Evolutionary conservation across 1,284 basidiomycete genomes (phyloP).

Genomic region (Phenoliferia sp.): DNA sequence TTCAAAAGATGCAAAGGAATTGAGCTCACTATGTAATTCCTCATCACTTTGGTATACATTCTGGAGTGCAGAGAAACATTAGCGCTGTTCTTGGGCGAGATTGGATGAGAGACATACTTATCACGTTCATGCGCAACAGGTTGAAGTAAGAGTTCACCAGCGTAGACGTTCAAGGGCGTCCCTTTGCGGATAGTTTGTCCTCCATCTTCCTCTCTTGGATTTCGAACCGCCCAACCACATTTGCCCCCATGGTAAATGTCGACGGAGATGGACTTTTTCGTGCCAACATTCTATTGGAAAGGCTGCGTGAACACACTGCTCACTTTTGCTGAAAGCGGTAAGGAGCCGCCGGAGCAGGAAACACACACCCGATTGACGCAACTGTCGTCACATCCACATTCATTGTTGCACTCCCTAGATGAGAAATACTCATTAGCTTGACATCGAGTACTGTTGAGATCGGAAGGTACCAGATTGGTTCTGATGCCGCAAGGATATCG

Average conservation of each 20-base stretch:
- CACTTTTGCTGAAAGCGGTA: no score
- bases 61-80: no score
- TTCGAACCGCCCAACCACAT: slow-evolving; percentile 26
- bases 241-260: slow-evolving; percentile 15
- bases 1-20: no score
- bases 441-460: no score
- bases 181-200: slow-evolving; percentile 3
- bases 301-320: no score
- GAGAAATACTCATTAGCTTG: no score
- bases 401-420: slow-evolving; percentile 28
- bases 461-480: slow-evolving; percentile 13
- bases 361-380: slow-evolving; percentile 18
- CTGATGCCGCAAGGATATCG: background rate
- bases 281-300: slow-evolving; percentile 2
- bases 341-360: no score
- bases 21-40: no score
- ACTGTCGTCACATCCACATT: slow-evolving; percentile 19
- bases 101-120: no score
- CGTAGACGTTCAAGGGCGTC: slow-evolving; percentile 19
- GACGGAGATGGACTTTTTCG: background rate
- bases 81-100: no score
- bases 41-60: no score
- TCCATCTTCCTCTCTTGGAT: no score
- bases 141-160: background rate
- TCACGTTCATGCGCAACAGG: background rate